phyloP scores from a whole-genome alignment of 164 flowering plant species.

The Macadamia tetraphylla region DNA sequence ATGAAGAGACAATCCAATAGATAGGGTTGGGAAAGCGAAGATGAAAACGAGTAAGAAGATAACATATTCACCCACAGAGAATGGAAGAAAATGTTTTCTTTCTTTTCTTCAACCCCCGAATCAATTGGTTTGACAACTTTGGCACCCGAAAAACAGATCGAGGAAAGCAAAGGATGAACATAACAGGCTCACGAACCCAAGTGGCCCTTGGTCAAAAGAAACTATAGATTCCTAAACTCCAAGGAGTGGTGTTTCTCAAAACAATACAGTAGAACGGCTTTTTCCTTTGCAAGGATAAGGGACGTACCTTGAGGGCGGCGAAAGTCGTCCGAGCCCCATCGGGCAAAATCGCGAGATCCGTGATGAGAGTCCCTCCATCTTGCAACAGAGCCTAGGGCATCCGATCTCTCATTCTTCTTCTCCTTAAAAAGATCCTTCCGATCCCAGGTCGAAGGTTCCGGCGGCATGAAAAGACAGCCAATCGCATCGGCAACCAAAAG shows the following conservation, averaged over 20 bases:
- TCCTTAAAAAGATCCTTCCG: slow-evolving; percentile 82
- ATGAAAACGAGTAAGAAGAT: too few relatives aligned
- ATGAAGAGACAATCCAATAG: not conserved
- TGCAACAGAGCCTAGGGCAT: slow-evolving; percentile 21
- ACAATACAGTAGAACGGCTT: not conserved
- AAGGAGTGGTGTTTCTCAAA: not conserved
- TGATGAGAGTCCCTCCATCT: slow-evolving; percentile 68
- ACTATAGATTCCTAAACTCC: not conserved
- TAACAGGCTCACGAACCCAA: not conserved
- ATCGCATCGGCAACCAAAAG: slow-evolving; percentile 32
- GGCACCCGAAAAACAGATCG: not conserved
- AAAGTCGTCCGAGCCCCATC: slow-evolving; percentile 44
- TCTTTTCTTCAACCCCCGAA: not conserved
- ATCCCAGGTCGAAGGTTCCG: slow-evolving; percentile 86
- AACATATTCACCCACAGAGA: not conserved
- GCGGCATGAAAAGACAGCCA: slow-evolving; percentile 69
- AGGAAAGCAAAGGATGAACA: not conserved
- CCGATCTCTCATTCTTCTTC: slow-evolving; percentile 66
- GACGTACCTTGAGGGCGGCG: slow-evolving; percentile 57
- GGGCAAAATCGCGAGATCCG: slow-evolving; percentile 33
- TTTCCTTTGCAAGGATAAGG: not conserved
- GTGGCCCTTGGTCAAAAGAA: not conserved
- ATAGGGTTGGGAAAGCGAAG: too few relatives aligned
- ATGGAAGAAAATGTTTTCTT: too few relatives aligned
- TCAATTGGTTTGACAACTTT: not conserved